Percentiles rank a stretch among this genome's conserved stretches.
These are phyloP conservation scores for Anethum foeniculum DNA, from an alignment of 140 eudicot species.

Conservation along the genomic window DNA sequence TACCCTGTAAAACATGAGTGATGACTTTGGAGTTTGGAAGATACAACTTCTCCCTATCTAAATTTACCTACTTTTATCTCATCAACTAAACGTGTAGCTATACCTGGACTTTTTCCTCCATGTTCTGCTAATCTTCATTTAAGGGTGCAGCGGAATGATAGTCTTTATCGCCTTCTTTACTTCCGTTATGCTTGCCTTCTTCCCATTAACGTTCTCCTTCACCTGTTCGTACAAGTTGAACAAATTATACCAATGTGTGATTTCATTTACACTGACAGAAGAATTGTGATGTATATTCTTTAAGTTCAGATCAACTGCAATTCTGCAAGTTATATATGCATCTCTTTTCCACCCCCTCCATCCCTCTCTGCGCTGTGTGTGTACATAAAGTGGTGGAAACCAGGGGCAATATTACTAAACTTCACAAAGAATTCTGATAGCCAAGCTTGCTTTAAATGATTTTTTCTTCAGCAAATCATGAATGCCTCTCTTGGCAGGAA, in stretches of 20 bases:
- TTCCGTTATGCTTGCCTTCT: conserved; percentile 59
- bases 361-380: too few species aligned
- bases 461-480: too few species aligned
- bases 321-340: too few species aligned
- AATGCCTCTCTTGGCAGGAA: too few species aligned
- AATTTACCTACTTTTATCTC: background rate
- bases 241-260: background rate
- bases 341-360: too few species aligned
- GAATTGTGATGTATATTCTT: background rate
- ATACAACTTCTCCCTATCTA: background rate
- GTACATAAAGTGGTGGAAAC: too few species aligned
- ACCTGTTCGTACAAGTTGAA: conserved; percentile 33
- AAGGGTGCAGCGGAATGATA: conserved; percentile 15
- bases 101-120: background rate
- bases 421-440: too few species aligned
- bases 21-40: background rate
- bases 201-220: conserved; percentile 42
- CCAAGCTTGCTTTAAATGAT: too few species aligned
- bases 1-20: background rate
- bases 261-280: background rate
- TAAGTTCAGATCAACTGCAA: background rate
- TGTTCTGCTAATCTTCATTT: background rate
- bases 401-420: too few species aligned
- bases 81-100: background rate
- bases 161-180: conserved; percentile 66